Conservation (phyloP, 2,329 filamentous ascomycete species). For the Paecilomyces sp. region DNA sequence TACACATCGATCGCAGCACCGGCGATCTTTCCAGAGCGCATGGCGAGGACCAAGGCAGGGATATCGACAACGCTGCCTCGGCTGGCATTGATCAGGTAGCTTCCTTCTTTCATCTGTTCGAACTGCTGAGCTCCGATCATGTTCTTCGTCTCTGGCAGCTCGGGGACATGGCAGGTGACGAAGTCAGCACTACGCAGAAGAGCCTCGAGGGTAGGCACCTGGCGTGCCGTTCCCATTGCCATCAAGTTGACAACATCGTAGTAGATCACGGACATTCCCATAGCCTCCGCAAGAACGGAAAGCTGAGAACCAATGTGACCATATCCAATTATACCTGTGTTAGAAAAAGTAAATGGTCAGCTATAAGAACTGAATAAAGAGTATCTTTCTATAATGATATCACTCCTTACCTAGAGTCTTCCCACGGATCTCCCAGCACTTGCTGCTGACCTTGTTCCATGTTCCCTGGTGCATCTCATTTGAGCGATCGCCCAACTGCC, state of each 20-base stretch:
- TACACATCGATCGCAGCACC: constrained; percentile 97
- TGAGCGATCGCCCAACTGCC: constrained; percentile 87
- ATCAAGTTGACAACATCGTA: constrained; percentile 93
- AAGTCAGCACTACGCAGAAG: constrained; percentile 81
- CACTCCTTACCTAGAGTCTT: constrained; percentile 71
- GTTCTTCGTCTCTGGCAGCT: constrained; percentile 84
- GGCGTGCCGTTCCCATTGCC: constrained; percentile 80
- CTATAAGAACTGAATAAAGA: constrained; percentile 1
- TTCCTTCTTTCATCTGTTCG: constrained; percentile 81
- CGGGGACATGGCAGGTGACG: constrained; percentile 89
- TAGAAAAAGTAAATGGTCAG: not conserved
- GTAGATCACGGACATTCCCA: constrained; percentile 98
- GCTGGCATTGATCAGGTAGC: constrained; percentile 94
- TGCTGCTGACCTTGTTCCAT: constrained; percentile 96
- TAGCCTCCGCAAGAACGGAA: constrained; percentile 89
- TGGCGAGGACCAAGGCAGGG: constrained; percentile 78
- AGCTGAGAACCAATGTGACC: constrained; percentile 96
- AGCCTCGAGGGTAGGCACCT: constrained; percentile 69
- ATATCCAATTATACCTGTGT: constrained; percentile 81
- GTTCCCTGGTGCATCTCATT: constrained; percentile 88
- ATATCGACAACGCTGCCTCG: constrained; percentile 93
- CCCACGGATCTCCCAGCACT: constrained; percentile 96
- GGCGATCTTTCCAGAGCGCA: constrained; percentile 77
- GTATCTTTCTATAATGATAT: not conserved
- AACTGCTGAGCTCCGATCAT: constrained; percentile 79